Conservation (phyloP, 208 protist species). For the Acanthamoeba royreba region DNA sequence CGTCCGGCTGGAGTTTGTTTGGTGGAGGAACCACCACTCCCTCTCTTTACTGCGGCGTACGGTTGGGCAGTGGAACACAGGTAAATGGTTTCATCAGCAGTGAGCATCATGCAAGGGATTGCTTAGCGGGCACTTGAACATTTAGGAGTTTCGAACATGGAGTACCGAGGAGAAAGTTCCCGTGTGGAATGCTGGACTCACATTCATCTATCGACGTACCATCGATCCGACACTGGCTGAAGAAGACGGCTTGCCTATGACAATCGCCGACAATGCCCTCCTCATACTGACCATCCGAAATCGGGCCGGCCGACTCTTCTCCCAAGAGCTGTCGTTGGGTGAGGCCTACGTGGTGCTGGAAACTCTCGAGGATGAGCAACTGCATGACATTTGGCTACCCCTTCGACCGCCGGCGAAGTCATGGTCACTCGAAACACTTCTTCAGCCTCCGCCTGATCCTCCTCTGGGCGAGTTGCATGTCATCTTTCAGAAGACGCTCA, state of each 20-base stretch:
- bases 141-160: not conserved
- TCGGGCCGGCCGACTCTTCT: not conserved
- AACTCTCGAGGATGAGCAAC: not conserved
- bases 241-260: not conserved
- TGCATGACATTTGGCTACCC: not conserved
- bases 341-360: not conserved
- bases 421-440: not conserved
- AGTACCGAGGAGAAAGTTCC: not conserved
- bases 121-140: too few relatives aligned
- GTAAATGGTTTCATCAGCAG: too few relatives aligned
- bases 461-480: not conserved
- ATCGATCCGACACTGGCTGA: not conserved
- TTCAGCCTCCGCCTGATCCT: not conserved
- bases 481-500: not conserved
- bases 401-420: not conserved
- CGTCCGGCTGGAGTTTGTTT: not conserved
- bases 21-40: not conserved
- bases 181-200: not conserved
- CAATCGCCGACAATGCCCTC: not conserved
- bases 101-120: too few relatives aligned
- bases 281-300: not conserved
- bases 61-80: not conserved
- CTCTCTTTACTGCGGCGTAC: not conserved
- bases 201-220: not conserved
- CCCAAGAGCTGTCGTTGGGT: not conserved